phyloP scores from a whole-genome alignment of 78 protist genomes.

The Ministeria vibrans region DNA sequence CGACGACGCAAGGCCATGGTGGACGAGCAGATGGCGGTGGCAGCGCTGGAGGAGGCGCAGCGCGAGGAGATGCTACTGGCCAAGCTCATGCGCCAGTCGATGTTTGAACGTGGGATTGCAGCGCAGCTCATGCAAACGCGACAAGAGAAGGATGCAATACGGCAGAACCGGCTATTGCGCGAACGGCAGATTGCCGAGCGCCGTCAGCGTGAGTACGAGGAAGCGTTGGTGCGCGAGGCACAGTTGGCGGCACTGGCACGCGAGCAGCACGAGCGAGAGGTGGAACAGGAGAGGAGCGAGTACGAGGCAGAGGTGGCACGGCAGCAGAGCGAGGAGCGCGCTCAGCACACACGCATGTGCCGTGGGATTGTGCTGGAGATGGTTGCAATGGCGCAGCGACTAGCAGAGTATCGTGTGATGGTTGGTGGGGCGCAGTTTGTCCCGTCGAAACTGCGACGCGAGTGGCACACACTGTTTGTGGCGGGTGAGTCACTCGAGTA shows the following conservation, averaged over 20 bases:
- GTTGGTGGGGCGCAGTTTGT: background rate
- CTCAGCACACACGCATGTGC: background rate
- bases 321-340: background rate
- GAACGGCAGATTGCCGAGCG: slow-evolving; percentile 4
- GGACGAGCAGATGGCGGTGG: slow-evolving; percentile 18
- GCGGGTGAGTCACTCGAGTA: background rate
- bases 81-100: background rate
- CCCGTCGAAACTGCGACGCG: slow-evolving; percentile 13
- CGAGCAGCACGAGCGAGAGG: background rate
- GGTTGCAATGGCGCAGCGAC: background rate
- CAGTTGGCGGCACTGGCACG: background rate
- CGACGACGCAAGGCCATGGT: slow-evolving; percentile 25
- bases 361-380: background rate
- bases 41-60: slow-evolving; percentile 8
- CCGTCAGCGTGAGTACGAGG: background rate
- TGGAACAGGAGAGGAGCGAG: background rate
- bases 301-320: background rate
- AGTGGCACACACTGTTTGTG: slow-evolving; percentile 8
- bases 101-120: slow-evolving; percentile 8
- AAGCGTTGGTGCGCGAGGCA: background rate
- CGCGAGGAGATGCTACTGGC: background rate
- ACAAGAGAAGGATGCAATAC: slow-evolving; percentile 18
- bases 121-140: slow-evolving; percentile 7
- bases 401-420: background rate
- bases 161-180: slow-evolving; percentile 7